phyloP scores from a whole-genome alignment of 23 red algal genomes.

The Agarophyton chilense region DNA sequence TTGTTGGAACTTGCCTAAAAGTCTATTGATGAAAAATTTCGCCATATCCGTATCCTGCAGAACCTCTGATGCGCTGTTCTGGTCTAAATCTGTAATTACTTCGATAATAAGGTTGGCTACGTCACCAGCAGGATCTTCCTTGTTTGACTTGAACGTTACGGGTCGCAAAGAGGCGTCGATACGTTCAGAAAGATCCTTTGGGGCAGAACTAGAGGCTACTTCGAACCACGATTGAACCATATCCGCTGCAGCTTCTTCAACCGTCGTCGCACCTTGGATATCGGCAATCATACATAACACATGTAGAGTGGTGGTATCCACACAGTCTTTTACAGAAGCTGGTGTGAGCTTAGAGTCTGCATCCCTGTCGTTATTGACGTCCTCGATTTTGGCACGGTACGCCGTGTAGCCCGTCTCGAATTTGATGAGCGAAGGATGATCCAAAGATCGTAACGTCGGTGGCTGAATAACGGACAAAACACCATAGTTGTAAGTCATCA shows the following conservation, averaged over 20 bases:
- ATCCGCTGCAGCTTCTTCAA: no score
- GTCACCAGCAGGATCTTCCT: background rate
- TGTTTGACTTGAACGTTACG: background rate
- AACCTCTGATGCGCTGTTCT: constrained; percentile 4
- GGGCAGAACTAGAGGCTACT: no score
- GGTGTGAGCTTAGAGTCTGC: background rate
- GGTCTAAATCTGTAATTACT: background rate
- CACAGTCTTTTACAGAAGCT: no score
- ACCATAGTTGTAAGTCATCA: background rate
- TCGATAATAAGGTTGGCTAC: constrained; percentile 3
- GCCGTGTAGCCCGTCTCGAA: constrained; percentile 13
- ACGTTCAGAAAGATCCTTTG: constrained; percentile 1
- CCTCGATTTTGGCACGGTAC: background rate
- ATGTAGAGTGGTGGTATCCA: constrained; percentile 5
- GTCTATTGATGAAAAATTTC: no score
- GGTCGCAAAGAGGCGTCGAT: background rate
- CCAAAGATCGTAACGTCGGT: constrained; percentile 1
- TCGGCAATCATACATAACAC: constrained; percentile 42
- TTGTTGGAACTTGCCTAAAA: no score
- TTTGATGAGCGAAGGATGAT: constrained; percentile 40
- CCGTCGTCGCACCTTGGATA: constrained; percentile 13
- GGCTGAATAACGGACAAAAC: constrained; percentile 30
- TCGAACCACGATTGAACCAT: no score
- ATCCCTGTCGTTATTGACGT: constrained; percentile 1
- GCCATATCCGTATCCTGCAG: background rate